Evolutionary conservation across 352 stramenopile species (phyloP).

Genomic region (Globisporangium radiosum): DNA sequence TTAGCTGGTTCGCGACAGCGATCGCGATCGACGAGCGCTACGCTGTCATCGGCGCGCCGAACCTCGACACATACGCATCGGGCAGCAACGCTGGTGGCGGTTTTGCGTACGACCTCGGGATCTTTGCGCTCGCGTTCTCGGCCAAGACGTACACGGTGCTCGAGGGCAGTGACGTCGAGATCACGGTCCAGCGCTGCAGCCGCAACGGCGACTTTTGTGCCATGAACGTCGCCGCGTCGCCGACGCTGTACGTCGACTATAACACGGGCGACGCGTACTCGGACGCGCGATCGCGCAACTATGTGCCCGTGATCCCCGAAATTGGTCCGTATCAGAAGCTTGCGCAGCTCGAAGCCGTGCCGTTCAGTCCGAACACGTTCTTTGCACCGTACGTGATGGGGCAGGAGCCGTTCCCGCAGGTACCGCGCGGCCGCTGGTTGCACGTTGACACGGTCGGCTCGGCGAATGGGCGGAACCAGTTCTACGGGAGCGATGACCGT

Average conservation of each 20-base stretch:
- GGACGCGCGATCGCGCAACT: slow-evolving; percentile 42
- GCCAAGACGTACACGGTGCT: slow-evolving; percentile 69
- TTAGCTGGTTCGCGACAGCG: slow-evolving; percentile 78
- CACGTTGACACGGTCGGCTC: slow-evolving; percentile 62
- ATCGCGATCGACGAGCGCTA: slow-evolving; percentile 80
- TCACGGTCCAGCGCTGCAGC: slow-evolving; percentile 68
- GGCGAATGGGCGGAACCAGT: slow-evolving; percentile 84
- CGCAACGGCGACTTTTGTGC: slow-evolving; percentile 45
- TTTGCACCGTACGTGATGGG: slow-evolving; percentile 47
- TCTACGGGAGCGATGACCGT: slow-evolving; percentile 84
- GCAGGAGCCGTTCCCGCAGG: slow-evolving; percentile 72
- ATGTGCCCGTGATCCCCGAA: slow-evolving; percentile 28
- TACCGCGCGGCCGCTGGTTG: slow-evolving; percentile 56
- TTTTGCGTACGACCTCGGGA: slow-evolving; percentile 88
- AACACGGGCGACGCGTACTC: slow-evolving; percentile 74
- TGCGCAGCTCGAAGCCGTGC: slow-evolving; percentile 47
- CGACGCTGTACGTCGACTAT: slow-evolving; percentile 57
- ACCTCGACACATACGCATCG: slow-evolving; percentile 88
- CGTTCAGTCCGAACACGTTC: slow-evolving; percentile 35
- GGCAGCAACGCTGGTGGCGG: slow-evolving; percentile 90
- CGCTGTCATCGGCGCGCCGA: slow-evolving; percentile 88
- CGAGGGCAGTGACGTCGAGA: slow-evolving; percentile 80
- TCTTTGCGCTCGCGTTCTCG: slow-evolving; percentile 82
- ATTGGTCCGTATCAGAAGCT: slow-evolving; percentile 62
- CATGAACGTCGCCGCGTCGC: slow-evolving; percentile 39